Conservation (phyloP, 495 filamentous ascomycete genomes). For the Astrocystis sublimbata region DNA sequence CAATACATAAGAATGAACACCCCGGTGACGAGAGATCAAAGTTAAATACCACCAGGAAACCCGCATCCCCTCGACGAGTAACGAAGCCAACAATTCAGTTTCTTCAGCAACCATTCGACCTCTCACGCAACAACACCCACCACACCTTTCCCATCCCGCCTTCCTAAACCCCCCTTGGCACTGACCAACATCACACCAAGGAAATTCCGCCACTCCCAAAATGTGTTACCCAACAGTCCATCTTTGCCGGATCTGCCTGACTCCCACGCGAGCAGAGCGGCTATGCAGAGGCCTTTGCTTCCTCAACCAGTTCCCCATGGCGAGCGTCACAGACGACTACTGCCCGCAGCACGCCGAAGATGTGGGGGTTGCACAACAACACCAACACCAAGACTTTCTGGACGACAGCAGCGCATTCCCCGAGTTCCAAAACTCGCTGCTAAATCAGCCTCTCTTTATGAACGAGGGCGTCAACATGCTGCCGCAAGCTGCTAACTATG, state of each 20-base stretch:
- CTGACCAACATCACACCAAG: background rate
- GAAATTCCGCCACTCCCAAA: too few relatives aligned
- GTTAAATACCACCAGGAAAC: background rate
- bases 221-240: background rate
- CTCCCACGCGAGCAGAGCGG: background rate
- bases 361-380: too few relatives aligned
- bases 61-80: background rate
- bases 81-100: too few relatives aligned
- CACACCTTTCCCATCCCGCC: background rate
- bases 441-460: too few relatives aligned
- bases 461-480: too few relatives aligned
- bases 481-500: too few relatives aligned
- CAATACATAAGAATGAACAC: background rate
- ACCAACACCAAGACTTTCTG: too few relatives aligned
- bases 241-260: background rate
- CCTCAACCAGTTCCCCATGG: background rate
- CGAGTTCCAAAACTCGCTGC: too few relatives aligned
- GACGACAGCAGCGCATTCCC: too few relatives aligned
- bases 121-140: background rate
- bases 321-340: background rate
- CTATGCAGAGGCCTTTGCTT: background rate
- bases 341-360: background rate
- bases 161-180: background rate
- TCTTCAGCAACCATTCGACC: background rate
- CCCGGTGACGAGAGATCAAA: background rate